Evolutionary conservation across 2,329 filamentous ascomycete genomes (phyloP), one percentile per base, ranked within the genome.

Genomic region (Zarea fungicola): DNA sequence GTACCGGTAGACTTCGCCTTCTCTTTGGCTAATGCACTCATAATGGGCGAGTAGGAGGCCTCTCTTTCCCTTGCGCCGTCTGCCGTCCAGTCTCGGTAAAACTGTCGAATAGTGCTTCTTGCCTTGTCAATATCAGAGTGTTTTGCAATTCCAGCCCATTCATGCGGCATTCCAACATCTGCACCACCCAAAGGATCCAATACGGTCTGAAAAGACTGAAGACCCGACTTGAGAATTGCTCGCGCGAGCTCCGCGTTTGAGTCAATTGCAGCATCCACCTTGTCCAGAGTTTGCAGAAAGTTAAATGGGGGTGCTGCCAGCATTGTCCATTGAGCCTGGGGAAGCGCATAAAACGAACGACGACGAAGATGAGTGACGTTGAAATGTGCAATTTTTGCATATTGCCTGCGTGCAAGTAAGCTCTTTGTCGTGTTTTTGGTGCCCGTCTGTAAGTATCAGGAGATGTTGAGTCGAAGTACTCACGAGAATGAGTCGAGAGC

Each of bases 1-100:
- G 62, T 62, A 25, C 65, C 69, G 0, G 57, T 51, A 6, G 48
- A 22, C 25, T 49, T 57, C 5, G 50, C 51, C 50, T 62, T 68
- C 63, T 83, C 78, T 10, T 65, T 63, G 7, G 75, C 69, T 14
- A 99, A 72, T 21, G 83, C 83, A 16, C 66, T 62, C 51, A 95
- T 68, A 6, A 97, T 78, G 0, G 88, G 89, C 0, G 74, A 77
- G 61, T 93, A 95, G 61, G 86, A 89, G 3, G 81, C 81, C n/a
- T 80, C 73, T 32, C 93, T 76, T 71, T 99, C 95, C 0, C 66
- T 62, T 3, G 71, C 73, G 0, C 92, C 93, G 59, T 87, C 90
- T 2, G 74, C 77, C 21, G 88, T 89, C 93, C 95, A 99, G 65
- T 99, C 93, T 14, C 93, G 84, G 66, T 91, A 97, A 64, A 97